Percentiles rank a stretch among this genome's conserved stretches.
Conservation (phyloP, 306 rosid species). For the Medicago lupulina region DNA sequence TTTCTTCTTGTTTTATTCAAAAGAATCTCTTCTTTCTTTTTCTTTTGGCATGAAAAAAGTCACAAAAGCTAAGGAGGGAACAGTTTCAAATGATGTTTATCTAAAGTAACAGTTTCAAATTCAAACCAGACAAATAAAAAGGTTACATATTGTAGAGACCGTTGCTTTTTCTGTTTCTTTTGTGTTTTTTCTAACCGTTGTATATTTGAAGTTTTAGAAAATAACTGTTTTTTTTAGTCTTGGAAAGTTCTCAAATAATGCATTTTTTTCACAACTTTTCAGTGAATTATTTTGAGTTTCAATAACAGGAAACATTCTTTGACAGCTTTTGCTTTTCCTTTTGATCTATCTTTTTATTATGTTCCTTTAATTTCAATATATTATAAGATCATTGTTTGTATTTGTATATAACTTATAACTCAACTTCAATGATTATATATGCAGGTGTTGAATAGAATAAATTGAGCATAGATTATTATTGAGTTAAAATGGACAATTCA, state of each 20-base stretch:
- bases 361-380: conserved; percentile 20
- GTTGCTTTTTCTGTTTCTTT: conserved; percentile 36
- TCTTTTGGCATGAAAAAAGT: conserved; percentile 38
- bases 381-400: conserved; percentile 37
- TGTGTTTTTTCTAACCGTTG: conserved; percentile 49
- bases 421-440: conserved; percentile 39
- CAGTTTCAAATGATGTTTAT: conserved; percentile 54
- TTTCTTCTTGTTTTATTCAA: conserved; percentile 20
- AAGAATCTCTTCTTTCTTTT: conserved; percentile 29
- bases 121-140: conserved; percentile 59
- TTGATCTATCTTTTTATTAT: conserved; percentile 30
- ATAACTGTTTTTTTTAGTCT: conserved; percentile 36
- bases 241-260: conserved; percentile 37
- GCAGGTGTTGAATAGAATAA: conserved; percentile 61
- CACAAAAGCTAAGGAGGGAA: conserved; percentile 64
- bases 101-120: conserved; percentile 53
- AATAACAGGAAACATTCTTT: conserved; percentile 53
- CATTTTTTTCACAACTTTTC: conserved; percentile 49
- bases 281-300: conserved; percentile 55
- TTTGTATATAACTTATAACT: conserved; percentile 38
- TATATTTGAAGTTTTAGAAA: conserved; percentile 42
- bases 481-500: conserved; percentile 60
- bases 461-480: conserved; percentile 36
- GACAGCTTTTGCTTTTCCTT: conserved; percentile 59
- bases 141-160: conserved; percentile 55